Evolutionary conservation across 2,329 filamentous ascomycete species (phyloP).

Genomic region (Aspergillus costaricaensis): DNA sequence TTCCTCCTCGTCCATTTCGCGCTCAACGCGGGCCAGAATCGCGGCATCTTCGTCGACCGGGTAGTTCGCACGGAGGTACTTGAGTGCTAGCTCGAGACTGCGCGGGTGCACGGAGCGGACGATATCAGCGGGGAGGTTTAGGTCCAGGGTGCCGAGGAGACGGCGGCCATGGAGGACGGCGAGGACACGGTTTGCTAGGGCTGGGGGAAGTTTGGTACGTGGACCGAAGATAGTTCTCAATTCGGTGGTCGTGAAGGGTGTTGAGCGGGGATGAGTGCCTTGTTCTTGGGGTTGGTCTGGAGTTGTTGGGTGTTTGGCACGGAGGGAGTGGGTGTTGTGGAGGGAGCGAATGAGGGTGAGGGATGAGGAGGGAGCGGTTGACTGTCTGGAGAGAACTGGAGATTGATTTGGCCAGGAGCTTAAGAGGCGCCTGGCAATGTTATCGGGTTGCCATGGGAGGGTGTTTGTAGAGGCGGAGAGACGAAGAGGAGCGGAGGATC

Average conservation of each 20-base stretch:
- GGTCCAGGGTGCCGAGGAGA: slow-evolving; percentile 47
- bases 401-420: slow-evolving; percentile 9
- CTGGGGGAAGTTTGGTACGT: slow-evolving; percentile 27
- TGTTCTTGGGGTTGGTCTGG: slow-evolving; percentile 21
- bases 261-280: slow-evolving; percentile 30
- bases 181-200: slow-evolving; percentile 41
- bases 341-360: slow-evolving; percentile 14
- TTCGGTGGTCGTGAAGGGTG: slow-evolving; percentile 36
- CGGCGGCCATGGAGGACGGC: slow-evolving; percentile 47
- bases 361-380: not conserved
- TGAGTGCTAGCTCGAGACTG: slow-evolving; percentile 39
- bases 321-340: slow-evolving; percentile 24
- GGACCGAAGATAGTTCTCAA: slow-evolving; percentile 40
- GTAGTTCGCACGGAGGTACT: slow-evolving; percentile 46
- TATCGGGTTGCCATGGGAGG: slow-evolving; percentile 20
- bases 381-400: not conserved
- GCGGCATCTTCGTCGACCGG: slow-evolving; percentile 52
- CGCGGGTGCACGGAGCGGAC: slow-evolving; percentile 32
- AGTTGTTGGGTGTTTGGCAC: slow-evolving; percentile 15
- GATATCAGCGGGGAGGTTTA: slow-evolving; percentile 45
- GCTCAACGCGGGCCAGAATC: slow-evolving; percentile 48
- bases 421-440: slow-evolving; percentile 17
- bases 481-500: slow-evolving; percentile 17
- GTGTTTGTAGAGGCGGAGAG: slow-evolving; percentile 18
- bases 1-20: slow-evolving; percentile 42